Evolutionary conservation across 78 protist species (phyloP).

Genomic region (Ministeria vibrans): DNA sequence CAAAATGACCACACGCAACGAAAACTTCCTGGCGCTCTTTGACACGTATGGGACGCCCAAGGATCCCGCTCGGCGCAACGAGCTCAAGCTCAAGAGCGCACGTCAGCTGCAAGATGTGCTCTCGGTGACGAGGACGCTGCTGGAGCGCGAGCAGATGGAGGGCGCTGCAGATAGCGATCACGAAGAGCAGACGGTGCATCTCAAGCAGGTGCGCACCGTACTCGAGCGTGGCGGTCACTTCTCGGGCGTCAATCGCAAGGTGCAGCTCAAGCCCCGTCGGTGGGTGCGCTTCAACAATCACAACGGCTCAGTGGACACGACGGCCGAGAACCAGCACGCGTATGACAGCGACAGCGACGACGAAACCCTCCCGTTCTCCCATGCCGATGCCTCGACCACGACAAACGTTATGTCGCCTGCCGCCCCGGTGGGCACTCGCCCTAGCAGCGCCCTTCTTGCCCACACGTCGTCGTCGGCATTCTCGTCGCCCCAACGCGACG

Average conservation of each 20-base stretch:
- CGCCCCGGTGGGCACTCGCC: no score
- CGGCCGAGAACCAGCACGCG: not conserved
- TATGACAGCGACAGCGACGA: not conserved
- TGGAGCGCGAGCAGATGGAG: not conserved
- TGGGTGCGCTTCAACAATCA: no score
- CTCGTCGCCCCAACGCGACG: no score
- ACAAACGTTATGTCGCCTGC: no score
- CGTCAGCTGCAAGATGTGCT: constrained; percentile 26
- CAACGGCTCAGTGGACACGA: no score
- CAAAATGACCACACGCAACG: constrained; percentile 13
- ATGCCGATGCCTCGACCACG: no score
- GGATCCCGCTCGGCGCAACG: not conserved
- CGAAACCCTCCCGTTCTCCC: not conserved
- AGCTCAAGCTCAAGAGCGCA: constrained; percentile 53
- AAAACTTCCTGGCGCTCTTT: constrained; percentile 8
- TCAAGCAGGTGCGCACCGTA: constrained; percentile 33
- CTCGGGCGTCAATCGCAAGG: constrained; percentile 56
- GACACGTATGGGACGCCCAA: not conserved
- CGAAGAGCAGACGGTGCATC: constrained; percentile 13
- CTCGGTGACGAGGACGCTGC: constrained; percentile 12
- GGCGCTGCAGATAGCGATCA: not conserved
- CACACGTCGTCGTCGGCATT: no score
- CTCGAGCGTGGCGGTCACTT: constrained; percentile 33
- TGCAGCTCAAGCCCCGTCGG: constrained; percentile 41
- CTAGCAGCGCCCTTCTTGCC: no score